Evolutionary conservation across 2,329 filamentous ascomycete species (phyloP).

Genomic region (Xylariomycetidae sp.): DNA sequence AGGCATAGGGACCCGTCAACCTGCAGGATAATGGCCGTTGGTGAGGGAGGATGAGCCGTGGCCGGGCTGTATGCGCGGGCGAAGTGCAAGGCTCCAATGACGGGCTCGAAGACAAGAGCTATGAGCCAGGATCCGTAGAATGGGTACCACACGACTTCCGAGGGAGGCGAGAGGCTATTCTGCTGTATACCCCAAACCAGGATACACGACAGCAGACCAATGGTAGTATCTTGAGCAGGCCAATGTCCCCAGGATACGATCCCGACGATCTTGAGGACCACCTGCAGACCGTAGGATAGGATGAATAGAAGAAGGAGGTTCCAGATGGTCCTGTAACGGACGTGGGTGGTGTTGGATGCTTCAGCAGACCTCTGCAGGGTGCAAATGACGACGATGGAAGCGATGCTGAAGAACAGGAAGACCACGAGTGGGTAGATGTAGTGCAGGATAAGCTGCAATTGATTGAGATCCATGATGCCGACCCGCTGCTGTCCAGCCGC

Average conservation of each 20-base stretch:
- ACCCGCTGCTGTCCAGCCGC: too few species aligned
- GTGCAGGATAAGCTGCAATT: constrained; percentile 41
- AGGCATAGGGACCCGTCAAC: constrained; percentile 26
- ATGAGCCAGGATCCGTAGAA: constrained; percentile 58
- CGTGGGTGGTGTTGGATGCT: constrained; percentile 28
- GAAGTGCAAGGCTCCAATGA: constrained; percentile 34
- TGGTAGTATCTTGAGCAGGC: constrained; percentile 40
- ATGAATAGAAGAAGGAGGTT: constrained; percentile 37
- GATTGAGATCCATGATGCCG: too few species aligned
- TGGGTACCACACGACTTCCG: constrained; percentile 53
- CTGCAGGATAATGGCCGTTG: constrained; percentile 14
- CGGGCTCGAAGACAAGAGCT: constrained; percentile 49
- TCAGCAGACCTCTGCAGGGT: constrained; percentile 43
- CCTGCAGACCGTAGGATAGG: constrained; percentile 42
- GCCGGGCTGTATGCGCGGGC: constrained; percentile 16
- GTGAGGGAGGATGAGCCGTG: constrained; percentile 5
- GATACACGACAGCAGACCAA: constrained; percentile 56
- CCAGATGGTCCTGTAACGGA: constrained; percentile 37
- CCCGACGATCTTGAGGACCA: constrained; percentile 32
- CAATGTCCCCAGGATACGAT: constrained; percentile 30
- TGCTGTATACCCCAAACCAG: constrained; percentile 59
- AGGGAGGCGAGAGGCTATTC: constrained; percentile 44
- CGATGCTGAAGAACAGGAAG: constrained; percentile 51
- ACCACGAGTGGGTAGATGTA: constrained; percentile 53
- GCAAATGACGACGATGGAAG: constrained; percentile 45